Evolutionary conservation across 2,329 filamentous ascomycete genomes (phyloP), one percentile per base, ranked within the genome.

Genomic region (Microdochium paspali): DNA sequence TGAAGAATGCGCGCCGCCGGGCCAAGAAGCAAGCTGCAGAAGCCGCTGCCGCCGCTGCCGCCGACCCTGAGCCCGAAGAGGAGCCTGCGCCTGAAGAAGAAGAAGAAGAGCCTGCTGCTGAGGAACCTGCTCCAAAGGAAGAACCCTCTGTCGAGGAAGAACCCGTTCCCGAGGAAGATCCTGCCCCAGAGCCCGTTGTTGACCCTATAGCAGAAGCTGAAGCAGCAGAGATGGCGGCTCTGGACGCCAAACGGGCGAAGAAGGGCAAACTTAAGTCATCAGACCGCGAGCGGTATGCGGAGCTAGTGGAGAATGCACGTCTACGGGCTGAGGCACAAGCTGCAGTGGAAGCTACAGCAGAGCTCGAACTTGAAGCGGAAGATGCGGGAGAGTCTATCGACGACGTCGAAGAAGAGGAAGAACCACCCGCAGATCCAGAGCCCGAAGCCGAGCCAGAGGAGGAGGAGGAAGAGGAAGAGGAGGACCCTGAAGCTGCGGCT

Each of bases 141-240:
- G n/a, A n/a, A n/a, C n/a, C n/a, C n/a, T n/a, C n/a, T n/a, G n/a
- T n/a, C n/a, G n/a, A n/a, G n/a, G n/a, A n/a, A 40, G 35, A 40
- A 21, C 13, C 35, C 4, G 54, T 55, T 31, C 59, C 55, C 5
- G 55, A 64, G 35, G 60, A 63, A 44, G 53, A 55, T 44, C 58
- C 58, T 6, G 54, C 52, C 10, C 56, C 52, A 18, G 56, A 59
- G 24, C 54, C 56, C 39, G 15, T 21, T 23, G 43, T 23, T 24
- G 42, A 28, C 18, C 23, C 26, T 26, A 18, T n/a, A 7, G 44
- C 26, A n/a, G 44, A 45, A 20, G 44, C 44, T 21, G 44, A 45
- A 28, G 44, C 26, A 4, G 44, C 24, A 13, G 44, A 45, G 21
- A 4, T 45, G 18, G 44, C 26, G 7, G 44, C 44, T 18, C 44